phyloP scores from a whole-genome alignment of 371 early-diverging fungal species.

The Mortierella sp. region DNA sequence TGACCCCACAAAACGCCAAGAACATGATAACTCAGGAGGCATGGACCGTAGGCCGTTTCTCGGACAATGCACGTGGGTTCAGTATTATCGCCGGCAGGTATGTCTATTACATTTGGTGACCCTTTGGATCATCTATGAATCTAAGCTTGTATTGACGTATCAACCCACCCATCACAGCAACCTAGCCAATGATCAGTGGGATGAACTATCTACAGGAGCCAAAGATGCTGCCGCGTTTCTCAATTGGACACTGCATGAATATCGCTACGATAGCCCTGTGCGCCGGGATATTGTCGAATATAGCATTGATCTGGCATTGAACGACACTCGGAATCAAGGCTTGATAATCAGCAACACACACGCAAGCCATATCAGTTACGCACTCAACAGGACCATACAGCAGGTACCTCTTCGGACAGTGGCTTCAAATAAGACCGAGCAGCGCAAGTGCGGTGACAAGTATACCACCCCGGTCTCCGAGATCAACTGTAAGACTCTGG shows the following conservation, averaged over 20 bases:
- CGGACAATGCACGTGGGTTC: not conserved
- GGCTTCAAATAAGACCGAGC: conserved; percentile 8
- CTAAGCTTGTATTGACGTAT: no score
- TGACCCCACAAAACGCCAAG: conserved; percentile 24
- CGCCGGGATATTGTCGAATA: conserved; percentile 12
- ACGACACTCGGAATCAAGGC: conserved; percentile 23
- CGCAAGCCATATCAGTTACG: conserved; percentile 13
- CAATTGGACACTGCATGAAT: conserved; percentile 40
- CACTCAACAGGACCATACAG: conserved; percentile 17
- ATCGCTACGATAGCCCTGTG: conserved; percentile 36
- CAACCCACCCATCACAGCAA: conserved; percentile 7
- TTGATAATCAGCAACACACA: conserved; percentile 11
- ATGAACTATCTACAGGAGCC: conserved; percentile 34
- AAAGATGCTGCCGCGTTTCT: conserved; percentile 38
- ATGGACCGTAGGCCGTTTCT: conserved; percentile 11
- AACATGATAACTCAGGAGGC: conserved; percentile 36
- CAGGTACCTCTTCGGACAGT: conserved; percentile 15
- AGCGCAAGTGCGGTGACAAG: conserved; percentile 12
- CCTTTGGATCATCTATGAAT: not conserved
- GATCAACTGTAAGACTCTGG: conserved; percentile 12
- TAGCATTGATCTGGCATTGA: conserved; percentile 23
- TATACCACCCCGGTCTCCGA: not conserved
- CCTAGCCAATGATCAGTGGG: conserved; percentile 29
- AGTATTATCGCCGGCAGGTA: conserved; percentile 40
- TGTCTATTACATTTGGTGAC: conserved; percentile 4